Base-by-base conservation (phyloP, 371 early-diverging fungal species). In the Phascolomyces articulosus region DNA sequence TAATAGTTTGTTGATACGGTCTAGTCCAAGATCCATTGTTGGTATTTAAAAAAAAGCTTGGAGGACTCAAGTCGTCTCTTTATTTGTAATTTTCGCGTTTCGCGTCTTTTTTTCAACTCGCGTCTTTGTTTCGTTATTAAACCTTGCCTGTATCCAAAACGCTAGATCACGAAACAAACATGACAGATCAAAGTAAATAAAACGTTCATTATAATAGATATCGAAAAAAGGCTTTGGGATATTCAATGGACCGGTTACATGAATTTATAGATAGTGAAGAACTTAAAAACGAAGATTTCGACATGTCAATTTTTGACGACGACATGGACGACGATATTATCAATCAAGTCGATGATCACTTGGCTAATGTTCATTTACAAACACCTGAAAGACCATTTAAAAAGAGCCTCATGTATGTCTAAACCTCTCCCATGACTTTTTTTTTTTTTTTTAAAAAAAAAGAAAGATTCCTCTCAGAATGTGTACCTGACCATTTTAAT, bases 21-120 rank as follows among this genome's bases (percentile, higher is more conserved):
- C 88, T 21, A 90, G 74, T 21, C 90, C 90, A 49, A 91, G 80
- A 68, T 87, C 82, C 78, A 91, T 90, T 7, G 10, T 34, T 34
- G n/a, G n/a, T n/a, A n/a, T n/a, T n/a, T n/a, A n/a, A n/a, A n/a
- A n/a, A n/a, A n/a, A n/a, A n/a, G n/a, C n/a, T n/a, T n/a, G n/a
- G n/a, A n/a, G n/a, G n/a, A n/a, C n/a, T n/a, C n/a, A n/a, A n/a
- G n/a, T n/a, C n/a, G n/a, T n/a, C n/a, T n/a, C n/a, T 21, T 21
- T 8, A 26, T 21, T 4, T 26, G 9, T 23, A 38, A 18, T 20
- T 18, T 38, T 27, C 44, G 59, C 59, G 40, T 26, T 41, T 40
- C 56, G 56, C 56, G 53, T 24, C 21, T 53, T 53, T 53, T 24
- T 38, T 6, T 38, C 38, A 38, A 38, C 38, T 38, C 38, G 13